Conservation (phyloP, 1,284 basidiomycete species). For the Peniophora sp. region DNA sequence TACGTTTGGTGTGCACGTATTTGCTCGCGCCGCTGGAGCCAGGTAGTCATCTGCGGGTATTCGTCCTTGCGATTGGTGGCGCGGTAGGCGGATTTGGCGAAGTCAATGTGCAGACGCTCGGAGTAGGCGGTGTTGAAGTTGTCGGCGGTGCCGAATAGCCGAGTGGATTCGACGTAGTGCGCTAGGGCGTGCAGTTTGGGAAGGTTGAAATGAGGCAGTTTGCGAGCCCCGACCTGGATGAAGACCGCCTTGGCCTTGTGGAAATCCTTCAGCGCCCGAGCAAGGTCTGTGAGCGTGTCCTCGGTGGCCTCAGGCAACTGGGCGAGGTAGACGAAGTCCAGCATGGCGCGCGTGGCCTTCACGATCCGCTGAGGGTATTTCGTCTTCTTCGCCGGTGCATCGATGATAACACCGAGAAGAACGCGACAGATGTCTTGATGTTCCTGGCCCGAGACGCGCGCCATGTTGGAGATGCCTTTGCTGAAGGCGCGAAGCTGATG, state of each 20-base stretch:
- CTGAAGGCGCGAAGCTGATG: constrained; percentile 10
- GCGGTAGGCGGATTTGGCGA: constrained; percentile 23
- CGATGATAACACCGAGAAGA: neutral
- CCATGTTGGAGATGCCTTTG: constrained; percentile 16
- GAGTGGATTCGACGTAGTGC: constrained; percentile 21
- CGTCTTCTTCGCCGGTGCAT: neutral
- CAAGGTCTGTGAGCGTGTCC: constrained; percentile 12
- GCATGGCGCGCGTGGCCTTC: constrained; percentile 3
- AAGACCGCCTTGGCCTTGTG: constrained; percentile 17
- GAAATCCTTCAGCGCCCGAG: constrained; percentile 10
- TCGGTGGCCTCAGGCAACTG: constrained; percentile 5
- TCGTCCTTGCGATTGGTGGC: constrained; percentile 23
- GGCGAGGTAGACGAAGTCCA: constrained; percentile 7
- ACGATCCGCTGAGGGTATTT: neutral
- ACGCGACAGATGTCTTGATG: constrained; percentile 9
- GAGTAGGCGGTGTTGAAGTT: constrained; percentile 24
- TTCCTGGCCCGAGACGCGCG: constrained; percentile 8
- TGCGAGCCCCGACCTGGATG: constrained; percentile 12
- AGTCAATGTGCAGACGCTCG: constrained; percentile 24
- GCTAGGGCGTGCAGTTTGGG: constrained; percentile 17
- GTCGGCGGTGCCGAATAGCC: constrained; percentile 19
- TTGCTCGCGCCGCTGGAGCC: constrained; percentile 23
- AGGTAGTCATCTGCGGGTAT: constrained; percentile 24
- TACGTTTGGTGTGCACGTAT: constrained; percentile 2
- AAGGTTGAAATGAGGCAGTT: constrained; percentile 3